Base-by-base conservation (phyloP, 2,329 filamentous ascomycete species). In the Fusarium oxysporum region DNA sequence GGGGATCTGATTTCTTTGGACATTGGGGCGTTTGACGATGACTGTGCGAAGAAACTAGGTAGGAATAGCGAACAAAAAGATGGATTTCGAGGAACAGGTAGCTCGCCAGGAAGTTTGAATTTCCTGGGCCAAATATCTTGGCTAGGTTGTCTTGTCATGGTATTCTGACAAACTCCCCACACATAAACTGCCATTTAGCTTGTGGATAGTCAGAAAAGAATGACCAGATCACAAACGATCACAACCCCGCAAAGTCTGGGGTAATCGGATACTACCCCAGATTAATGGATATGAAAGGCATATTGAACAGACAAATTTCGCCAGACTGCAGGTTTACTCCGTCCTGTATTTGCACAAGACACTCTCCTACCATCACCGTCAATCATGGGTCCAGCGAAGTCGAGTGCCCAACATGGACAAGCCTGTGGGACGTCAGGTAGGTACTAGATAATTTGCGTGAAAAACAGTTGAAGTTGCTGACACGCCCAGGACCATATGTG, bases 391-490 rank as follows among this genome's bases (percentile, higher is more conserved):
- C 0, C 1, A 2, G 1, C 17, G 3, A 35, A 35, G 8, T 25
- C 17, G 3, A 11, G 1, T 14, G 12, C 17, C 17, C 48, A 51
- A 8, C 12, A 14, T 21, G 32, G 12, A 21, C 48, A 21, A 3
- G 17, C 8, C 5, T 25, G 37, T 35, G 32, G 48, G 12, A 21
- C 32, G 8, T 25, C 32, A 51, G 32, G n/a, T 25, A 21, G 0
- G 17, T 4, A 2, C 6, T 19, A 0, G 0, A 5, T 7, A 33
- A 23, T 25, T 30, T 5, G 4, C 4, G 6, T 8, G 9, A n/a
- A 19, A 10, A 2, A 30, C 8, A 14, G 0, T 2, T n/a, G 9
- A 8, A 16, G 6, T 10, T 19, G 0, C 8, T 51, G 6, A 51
- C 8, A 4, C 6, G 12, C 3, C 3, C 12, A 51, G 32, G 48